phyloP scores from a whole-genome alignment of 352 stramenopile genomes.

The Phytophthora pseudosyringae region DNA sequence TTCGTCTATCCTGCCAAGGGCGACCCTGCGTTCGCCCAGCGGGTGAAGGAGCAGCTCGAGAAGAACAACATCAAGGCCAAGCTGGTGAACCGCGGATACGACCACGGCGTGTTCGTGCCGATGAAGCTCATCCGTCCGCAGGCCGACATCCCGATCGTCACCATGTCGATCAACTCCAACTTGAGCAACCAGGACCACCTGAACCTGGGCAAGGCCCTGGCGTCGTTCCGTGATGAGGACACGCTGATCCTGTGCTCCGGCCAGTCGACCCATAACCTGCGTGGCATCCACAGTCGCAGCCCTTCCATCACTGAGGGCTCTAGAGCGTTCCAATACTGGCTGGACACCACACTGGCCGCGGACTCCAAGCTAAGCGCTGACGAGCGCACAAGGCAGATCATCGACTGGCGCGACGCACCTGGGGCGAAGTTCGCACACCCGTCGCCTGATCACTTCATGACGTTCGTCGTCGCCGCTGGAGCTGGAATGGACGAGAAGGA shows the following conservation, averaged over 20 bases:
- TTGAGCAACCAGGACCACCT: constrained; percentile 52
- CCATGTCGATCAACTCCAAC: constrained; percentile 65
- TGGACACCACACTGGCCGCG: constrained; percentile 32
- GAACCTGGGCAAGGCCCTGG: constrained; percentile 55
- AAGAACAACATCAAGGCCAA: constrained; percentile 49
- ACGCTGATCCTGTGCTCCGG: constrained; percentile 78
- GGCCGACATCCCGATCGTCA: constrained; percentile 88
- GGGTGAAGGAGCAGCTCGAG: constrained; percentile 66
- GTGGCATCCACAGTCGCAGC: constrained; percentile 20
- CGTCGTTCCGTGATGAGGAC: constrained; percentile 60
- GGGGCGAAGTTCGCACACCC: constrained; percentile 20
- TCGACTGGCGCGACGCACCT: constrained; percentile 18
- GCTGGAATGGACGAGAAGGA: constrained; percentile 29
- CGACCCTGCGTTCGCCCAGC: constrained; percentile 61
- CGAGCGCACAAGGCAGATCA: constrained; percentile 18
- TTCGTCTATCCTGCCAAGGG: constrained; percentile 81
- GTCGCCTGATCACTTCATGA: constrained; percentile 27
- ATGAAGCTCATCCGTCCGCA: constrained; percentile 88
- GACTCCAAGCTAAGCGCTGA: constrained; percentile 24
- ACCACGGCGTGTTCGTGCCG: constrained; percentile 93
- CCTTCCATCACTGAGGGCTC: constrained; percentile 27
- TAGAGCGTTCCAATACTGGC: constrained; percentile 37
- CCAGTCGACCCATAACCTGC: constrained; percentile 46
- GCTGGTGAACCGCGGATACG: constrained; percentile 70
- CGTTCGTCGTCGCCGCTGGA: constrained; percentile 24